These are phyloP conservation scores for Nakazawaea ernobii DNA, from an alignment of 805 yeast genomes.

Conservation along the genomic window DNA sequence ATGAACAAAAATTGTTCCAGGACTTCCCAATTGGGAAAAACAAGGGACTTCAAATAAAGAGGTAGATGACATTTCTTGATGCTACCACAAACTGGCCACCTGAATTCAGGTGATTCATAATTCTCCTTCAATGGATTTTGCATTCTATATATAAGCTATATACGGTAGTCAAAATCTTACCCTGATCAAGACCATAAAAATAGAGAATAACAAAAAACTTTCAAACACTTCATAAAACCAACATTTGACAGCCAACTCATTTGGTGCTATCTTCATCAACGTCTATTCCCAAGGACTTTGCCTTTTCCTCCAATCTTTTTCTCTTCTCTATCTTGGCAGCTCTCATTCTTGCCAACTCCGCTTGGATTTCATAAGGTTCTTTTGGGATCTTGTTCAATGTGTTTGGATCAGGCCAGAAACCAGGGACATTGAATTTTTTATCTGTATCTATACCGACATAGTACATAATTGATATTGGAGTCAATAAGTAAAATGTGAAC, in stretches of 20 bases:
- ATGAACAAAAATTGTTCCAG: too few relatives aligned
- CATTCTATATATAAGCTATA: too few relatives aligned
- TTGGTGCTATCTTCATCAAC: constrained; percentile 32
- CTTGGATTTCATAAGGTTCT: constrained; percentile 86
- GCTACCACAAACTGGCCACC: too few relatives aligned
- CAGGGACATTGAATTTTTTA: constrained; percentile 81
- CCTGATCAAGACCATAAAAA: neutral
- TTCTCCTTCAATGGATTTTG: too few relatives aligned
- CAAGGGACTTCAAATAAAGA: too few relatives aligned
- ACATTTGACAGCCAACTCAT: neutral
- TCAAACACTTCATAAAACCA: neutral
- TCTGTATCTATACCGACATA: constrained; percentile 90
- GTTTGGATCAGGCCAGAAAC: constrained; percentile 96
- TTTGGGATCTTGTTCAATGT: constrained; percentile 88
- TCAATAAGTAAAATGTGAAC: constrained; percentile 78
- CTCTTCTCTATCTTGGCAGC: constrained; percentile 72
- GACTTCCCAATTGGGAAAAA: too few relatives aligned
- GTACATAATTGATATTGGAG: constrained; percentile 91
- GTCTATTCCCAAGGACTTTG: constrained; percentile 62
- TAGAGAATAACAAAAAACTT: too few relatives aligned
- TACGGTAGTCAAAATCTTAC: too few relatives aligned
- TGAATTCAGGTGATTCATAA: too few relatives aligned
- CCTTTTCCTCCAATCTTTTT: constrained; percentile 63
- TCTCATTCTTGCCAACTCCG: constrained; percentile 84
- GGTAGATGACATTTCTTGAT: too few relatives aligned